These are phyloP conservation scores for Liriodendron chinense DNA, from an alignment of 164 flowering plant genomes.

Conservation along the genomic window DNA sequence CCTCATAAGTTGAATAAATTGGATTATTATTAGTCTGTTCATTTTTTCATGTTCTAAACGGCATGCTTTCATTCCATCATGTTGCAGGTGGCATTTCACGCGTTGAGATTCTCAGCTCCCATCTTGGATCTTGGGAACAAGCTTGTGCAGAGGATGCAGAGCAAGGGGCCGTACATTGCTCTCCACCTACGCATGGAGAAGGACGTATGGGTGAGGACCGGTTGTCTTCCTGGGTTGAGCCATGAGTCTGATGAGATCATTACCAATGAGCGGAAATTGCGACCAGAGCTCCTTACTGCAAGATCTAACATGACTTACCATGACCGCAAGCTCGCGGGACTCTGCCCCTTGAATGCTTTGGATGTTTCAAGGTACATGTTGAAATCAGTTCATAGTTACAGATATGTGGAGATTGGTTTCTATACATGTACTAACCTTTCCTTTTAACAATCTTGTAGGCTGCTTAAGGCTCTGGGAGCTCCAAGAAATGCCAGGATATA, in stretches of 20 bases:
- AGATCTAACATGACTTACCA: slow-evolving; percentile 88
- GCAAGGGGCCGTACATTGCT: slow-evolving; percentile 86
- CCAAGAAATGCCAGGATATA: slow-evolving; percentile 72
- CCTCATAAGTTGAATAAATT: no score
- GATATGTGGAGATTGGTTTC: not conserved
- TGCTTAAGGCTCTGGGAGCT: slow-evolving; percentile 95
- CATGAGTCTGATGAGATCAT: slow-evolving; percentile 71
- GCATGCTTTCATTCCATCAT: not conserved
- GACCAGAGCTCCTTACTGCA: slow-evolving; percentile 86
- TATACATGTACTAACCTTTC: not conserved
- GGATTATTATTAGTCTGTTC: no score
- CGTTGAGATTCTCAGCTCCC: slow-evolving; percentile 72
- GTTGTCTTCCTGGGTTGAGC: slow-evolving; percentile 89
- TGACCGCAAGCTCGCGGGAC: slow-evolving; percentile 90
- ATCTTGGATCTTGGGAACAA: slow-evolving; percentile 79
- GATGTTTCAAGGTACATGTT: slow-evolving; percentile 70
- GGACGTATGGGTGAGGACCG: slow-evolving; percentile 99
- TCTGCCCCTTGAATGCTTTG: slow-evolving; percentile 86
- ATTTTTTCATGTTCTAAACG: no score
- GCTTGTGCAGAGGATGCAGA: slow-evolving; percentile 78
- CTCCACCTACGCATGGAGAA: slow-evolving; percentile 97
- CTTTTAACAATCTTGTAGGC: slow-evolving; percentile 31
- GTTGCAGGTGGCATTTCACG: slow-evolving; percentile 85
- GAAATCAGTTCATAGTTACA: not conserved
- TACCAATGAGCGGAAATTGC: slow-evolving; percentile 57